Base-by-base conservation (phyloP, 192 early-diverging fungal genomes). In the Coemansia sp. region DNA sequence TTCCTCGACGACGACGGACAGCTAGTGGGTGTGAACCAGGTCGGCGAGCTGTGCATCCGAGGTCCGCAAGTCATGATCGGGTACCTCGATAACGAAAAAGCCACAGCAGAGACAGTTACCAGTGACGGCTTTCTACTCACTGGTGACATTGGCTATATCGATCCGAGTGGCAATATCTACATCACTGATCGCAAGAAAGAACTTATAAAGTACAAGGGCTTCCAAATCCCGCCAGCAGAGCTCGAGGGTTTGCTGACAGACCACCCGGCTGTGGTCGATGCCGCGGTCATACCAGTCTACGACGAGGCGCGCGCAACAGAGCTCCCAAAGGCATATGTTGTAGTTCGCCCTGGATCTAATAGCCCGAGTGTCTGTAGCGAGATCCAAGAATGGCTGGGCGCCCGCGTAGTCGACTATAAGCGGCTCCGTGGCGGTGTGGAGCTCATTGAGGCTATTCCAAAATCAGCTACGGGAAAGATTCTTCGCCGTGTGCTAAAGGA, bases 131-230 rank as follows among this genome's bases (percentile, higher is more conserved):
- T 87, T 85, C 74, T 96, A 40, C 92, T 90, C 56, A 97, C 93
- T 11, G 90, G 90, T 3, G 96, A 98, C 74, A 80, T 98, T 51
- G 93, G 86, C 2, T 64, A 86, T 12, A 83, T 90, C n/a, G 89
- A 93, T 67, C 71, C 80, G 42, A 61, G 87, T 4, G 91, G 88
- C 24, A 61, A 88, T 36, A 82, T 88, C 29, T 89, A 71, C 66
- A 85, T 90, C 39, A 85, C 88, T 8, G 91, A 92, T 65, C 91
- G 96, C 32, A 71, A 92, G 39, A 98, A 96, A 83, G 93, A 95
- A 71, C 86, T 96, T 39, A 95, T 95, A 80, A 98, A 98, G 76
- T 96, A 94, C 90, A 96, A 97, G 71, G 87, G 89, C 8, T 87
- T 87, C 74, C 86, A 88, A 81, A 91, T 98, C 24, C 86, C 94